Evolutionary conservation across 306 rosid genomes (phyloP).

Genomic region (Cyamopsis tetragonoloba): DNA sequence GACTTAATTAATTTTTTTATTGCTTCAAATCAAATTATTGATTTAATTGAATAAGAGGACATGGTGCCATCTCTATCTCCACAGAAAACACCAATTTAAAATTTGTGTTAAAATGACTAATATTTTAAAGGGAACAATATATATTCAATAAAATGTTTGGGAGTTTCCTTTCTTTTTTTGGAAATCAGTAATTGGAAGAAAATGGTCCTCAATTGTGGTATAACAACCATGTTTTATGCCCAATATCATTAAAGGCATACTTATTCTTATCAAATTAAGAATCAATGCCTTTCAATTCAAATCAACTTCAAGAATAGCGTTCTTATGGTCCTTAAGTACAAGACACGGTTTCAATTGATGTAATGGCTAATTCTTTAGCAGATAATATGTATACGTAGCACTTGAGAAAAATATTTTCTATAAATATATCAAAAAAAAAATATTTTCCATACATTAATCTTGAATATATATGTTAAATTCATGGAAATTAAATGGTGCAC

Average conservation of each 20-base stretch:
- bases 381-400: neutral
- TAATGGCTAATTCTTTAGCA: neutral
- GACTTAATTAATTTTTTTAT: no score
- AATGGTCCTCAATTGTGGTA: neutral
- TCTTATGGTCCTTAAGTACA: slow-evolving; percentile 3
- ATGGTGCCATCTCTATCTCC: no score
- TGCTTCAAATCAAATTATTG: no score
- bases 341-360: neutral
- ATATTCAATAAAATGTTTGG: no score
- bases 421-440: no score
- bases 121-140: no score
- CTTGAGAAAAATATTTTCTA: neutral
- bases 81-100: no score
- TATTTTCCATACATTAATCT: no score
- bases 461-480: no score
- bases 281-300: slow-evolving; percentile 4
- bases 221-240: slow-evolving; percentile 6
- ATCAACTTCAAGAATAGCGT: slow-evolving; percentile 10
- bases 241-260: neutral
- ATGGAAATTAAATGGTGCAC: no score
- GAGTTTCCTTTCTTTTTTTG: neutral
- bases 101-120: no score
- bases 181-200: neutral
- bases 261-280: slow-evolving; percentile 5
- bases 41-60: no score